phyloP scores from a whole-genome alignment of 2,329 filamentous ascomycete species.

The Fusarium sp. region DNA sequence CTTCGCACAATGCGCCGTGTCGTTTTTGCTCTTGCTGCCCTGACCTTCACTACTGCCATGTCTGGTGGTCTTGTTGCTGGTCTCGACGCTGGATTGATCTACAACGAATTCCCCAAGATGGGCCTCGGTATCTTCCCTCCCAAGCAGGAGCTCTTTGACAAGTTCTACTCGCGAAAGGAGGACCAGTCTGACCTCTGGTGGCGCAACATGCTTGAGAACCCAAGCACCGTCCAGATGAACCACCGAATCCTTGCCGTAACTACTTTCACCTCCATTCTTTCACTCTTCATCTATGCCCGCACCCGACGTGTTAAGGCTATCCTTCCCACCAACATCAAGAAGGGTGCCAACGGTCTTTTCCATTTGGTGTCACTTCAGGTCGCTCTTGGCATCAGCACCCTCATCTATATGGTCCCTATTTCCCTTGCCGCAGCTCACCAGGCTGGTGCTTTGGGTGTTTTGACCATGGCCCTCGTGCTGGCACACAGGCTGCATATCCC shows the following conservation, averaged over 20 bases:
- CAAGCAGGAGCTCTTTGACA: conserved; percentile 82
- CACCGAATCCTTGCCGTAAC: conserved; percentile 92
- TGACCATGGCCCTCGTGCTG: conserved; percentile 84
- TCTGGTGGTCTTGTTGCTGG: conserved; percentile 94
- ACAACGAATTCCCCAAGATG: conserved; percentile 99
- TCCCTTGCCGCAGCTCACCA: conserved; percentile 92
- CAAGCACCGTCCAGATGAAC: conserved; percentile 92
- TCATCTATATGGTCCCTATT: conserved; percentile 93
- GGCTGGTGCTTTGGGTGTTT: conserved; percentile 84
- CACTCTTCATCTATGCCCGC: conserved; percentile 83
- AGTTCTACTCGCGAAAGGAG: conserved; percentile 82
- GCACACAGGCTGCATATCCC: conserved; percentile 83
- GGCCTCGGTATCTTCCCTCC: conserved; percentile 85
- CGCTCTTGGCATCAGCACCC: conserved; percentile 85
- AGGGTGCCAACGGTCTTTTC: conserved; percentile 81
- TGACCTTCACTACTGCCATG: conserved; percentile 92
- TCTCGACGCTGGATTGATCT: conserved; percentile 95
- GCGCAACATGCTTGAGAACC: conserved; percentile 98
- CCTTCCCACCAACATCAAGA: conserved; percentile 72
- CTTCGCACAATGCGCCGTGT: conserved; percentile 79
- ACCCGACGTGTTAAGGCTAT: conserved; percentile 67
- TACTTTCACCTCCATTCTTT: conserved; percentile 83
- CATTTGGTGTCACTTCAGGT: conserved; percentile 87
- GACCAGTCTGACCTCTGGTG: conserved; percentile 90
- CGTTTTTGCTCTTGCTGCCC: conserved; percentile 74